Percentiles rank a stretch among this genome's conserved stretches.
Evolutionary conservation across 345 rosid species (phyloP).

Genomic region (Moricandia arvensis): DNA sequence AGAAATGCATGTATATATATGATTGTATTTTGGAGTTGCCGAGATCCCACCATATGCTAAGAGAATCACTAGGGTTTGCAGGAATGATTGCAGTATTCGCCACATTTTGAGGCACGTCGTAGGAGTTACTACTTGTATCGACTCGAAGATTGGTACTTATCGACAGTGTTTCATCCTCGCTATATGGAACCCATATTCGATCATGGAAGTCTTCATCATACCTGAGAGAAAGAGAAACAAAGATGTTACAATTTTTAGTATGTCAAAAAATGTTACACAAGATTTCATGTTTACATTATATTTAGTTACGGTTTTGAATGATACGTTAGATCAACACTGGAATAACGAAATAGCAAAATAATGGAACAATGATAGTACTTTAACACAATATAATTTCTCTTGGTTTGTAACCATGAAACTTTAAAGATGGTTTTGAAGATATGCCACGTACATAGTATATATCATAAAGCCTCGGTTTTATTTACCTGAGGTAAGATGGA

Average conservation of each 20-base stretch:
- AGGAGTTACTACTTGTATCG: background rate
- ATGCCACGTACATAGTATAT: background rate
- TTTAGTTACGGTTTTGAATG: background rate
- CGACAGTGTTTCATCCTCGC: background rate
- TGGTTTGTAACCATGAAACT: background rate
- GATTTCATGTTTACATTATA: background rate
- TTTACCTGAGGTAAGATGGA: conserved; percentile 29
- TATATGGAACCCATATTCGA: conserved; percentile 42
- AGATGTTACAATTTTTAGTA: too few species aligned
- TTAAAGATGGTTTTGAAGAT: background rate
- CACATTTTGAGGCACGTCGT: conserved; percentile 33
- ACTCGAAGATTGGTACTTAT: background rate
- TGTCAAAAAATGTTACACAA: background rate
- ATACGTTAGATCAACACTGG: too few species aligned
- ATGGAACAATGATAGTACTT: background rate
- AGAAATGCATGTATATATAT: conserved; percentile 50
- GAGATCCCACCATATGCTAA: conserved; percentile 8
- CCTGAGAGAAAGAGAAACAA: conserved; percentile 26
- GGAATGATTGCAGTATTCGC: conserved; percentile 31
- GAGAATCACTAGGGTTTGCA: conserved; percentile 14
- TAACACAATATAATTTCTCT: background rate
- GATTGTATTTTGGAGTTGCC: background rate
- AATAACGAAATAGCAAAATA: background rate
- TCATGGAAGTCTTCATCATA: conserved; percentile 43
- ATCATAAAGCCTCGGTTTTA: background rate